Base-by-base conservation (phyloP, 2,329 filamentous ascomycete genomes). In the Pestalotiopsis sp. region DNA sequence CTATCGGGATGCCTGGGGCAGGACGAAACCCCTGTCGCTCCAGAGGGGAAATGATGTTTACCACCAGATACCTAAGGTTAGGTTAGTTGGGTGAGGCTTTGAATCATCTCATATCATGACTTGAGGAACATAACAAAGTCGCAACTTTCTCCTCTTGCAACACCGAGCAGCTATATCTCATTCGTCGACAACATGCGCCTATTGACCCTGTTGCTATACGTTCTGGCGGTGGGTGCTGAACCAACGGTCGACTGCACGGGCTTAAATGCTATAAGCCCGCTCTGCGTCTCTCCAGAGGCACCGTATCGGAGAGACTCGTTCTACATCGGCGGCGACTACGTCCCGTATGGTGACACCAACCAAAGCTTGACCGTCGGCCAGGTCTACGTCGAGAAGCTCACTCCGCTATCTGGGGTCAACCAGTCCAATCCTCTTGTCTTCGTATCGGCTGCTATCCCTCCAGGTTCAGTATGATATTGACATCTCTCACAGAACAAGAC, bases 271-370 rank as follows among this genome's bases (percentile, higher is more conserved):
- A 44, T 70, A 22, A 66, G 65, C 40, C 68, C 66, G 26, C 30
- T 68, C 60, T 75, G 71, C 60, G 52, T 64, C n/a, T 72, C 72
- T 5, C 11, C 44, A 0, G 73, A 74, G 63, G 30, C 67, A 1
- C 55, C 68, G 3, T 61, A 66, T 30, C 59, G 39, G 2, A 57
- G 67, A 20, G 67, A 68, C 58, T 24, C 59, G 13, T 68, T 68
- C 57, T 68, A 57, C 24, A 38, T 68, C 13, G 67, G 67, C 24
- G 67, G 67, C 52, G 30, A 52, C 20, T 68, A 68, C n/a, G 64
- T 66, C 3, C 48, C 67, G 3, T 61, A 61, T 11, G 38, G 26
- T 20, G 35, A 14, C 58, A 61, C 58, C n/a, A 35, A 20, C 13
- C 58, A 61, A 39, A 66, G 63, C 24, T 5, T 39, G 3, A 59